A percentile compares a stretch with the other conserved stretches of the same genome.
Evolutionary conservation across 106 monocot genomes (phyloP).

Genomic region (Dendrobium huoshanense): DNA sequence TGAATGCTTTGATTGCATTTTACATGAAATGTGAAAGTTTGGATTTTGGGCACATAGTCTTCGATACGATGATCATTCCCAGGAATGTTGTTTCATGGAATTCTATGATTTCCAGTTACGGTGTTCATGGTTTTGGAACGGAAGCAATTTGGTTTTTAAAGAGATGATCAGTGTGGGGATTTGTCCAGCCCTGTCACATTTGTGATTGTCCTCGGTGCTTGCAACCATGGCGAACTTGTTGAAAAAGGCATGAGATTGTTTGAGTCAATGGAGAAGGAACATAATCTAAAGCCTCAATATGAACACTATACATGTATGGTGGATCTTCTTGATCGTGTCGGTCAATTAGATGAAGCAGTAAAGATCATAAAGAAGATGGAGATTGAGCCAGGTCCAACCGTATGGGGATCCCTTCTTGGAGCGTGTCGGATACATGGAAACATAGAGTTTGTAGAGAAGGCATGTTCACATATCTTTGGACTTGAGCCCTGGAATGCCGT

Average conservation of each 20-base stretch:
- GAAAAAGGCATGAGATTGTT: slow-evolving; percentile 47
- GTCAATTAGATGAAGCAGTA: slow-evolving; percentile 40
- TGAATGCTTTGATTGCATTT: slow-evolving; percentile 64
- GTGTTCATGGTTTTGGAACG: slow-evolving; percentile 41
- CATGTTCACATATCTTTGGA: slow-evolving; percentile 41
- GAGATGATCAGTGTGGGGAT: slow-evolving; percentile 44
- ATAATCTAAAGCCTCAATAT: slow-evolving; percentile 26
- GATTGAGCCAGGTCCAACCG: slow-evolving; percentile 57
- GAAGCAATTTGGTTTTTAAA: slow-evolving; percentile 47
- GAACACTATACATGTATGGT: slow-evolving; percentile 73
- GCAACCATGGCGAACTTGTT: slow-evolving; percentile 55
- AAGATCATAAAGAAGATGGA: slow-evolving; percentile 45
- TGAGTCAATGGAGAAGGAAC: slow-evolving; percentile 30
- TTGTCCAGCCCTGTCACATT: slow-evolving; percentile 37
- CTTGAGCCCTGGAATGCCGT: slow-evolving; percentile 67
- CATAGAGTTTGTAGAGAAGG: slow-evolving; percentile 54
- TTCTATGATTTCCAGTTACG: slow-evolving; percentile 49
- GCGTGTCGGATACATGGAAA: slow-evolving; percentile 53
- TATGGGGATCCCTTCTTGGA: slow-evolving; percentile 66
- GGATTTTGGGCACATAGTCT: slow-evolving; percentile 28
- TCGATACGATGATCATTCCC: slow-evolving; percentile 14
- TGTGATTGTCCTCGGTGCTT: slow-evolving; percentile 49
- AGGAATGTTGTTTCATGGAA: slow-evolving; percentile 79
- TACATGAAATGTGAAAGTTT: slow-evolving; percentile 55
- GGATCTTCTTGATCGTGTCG: slow-evolving; percentile 68